Base-by-base conservation (phyloP, 1,139 yeast species). In the Hemisphaericaspora xylofermentans region DNA sequence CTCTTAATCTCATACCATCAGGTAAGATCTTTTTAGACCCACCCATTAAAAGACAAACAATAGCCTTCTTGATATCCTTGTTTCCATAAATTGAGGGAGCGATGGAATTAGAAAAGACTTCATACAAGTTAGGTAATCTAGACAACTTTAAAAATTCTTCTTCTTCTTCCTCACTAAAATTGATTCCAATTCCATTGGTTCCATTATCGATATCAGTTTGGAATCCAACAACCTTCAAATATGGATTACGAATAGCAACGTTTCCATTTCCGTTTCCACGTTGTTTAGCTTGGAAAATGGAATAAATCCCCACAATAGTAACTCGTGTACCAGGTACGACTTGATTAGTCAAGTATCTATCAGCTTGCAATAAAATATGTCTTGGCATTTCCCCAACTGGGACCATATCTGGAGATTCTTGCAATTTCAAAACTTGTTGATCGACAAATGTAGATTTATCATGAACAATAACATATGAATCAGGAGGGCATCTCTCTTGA, bases 321-420 rank as follows among this genome's bases (percentile, higher is more conserved):
- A 95, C 95, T 52, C 98, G 75, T 0, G 95, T 88, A 35, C 99
- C 99, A 0, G 99, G 99, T 26, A 91, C 87, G 24, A 93, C 93
- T 49, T 79, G 82, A 66, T 93, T 93, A 19, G 97, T 85, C 61
- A 93, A 71, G 51, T 88, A 87, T 50, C 98, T 77, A 60, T 94
- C 98, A 16, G 91, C 88, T 38, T 94, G 88, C 51, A 94, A 72
- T 46, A 88, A 63, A 39, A 94, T 85, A 56, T 93, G 96, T 53
- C 99, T 80, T 12, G 99, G 99, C 91, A 93, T 85, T 68, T 93
- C 99, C 48, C 99, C 98, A 16, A 93, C 96, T 2, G 98, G 99
- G 1, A 93, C 98, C 84, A 88, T 86, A 61, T 93, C 98, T 12
- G 98, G 98, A 13, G 95, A 77, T 60, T 93, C 99, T 61, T 93